Percentiles rank a stretch among this genome's conserved stretches.
Conservation (phyloP, 148 eudicot species). For the Camellia granthamiana region DNA sequence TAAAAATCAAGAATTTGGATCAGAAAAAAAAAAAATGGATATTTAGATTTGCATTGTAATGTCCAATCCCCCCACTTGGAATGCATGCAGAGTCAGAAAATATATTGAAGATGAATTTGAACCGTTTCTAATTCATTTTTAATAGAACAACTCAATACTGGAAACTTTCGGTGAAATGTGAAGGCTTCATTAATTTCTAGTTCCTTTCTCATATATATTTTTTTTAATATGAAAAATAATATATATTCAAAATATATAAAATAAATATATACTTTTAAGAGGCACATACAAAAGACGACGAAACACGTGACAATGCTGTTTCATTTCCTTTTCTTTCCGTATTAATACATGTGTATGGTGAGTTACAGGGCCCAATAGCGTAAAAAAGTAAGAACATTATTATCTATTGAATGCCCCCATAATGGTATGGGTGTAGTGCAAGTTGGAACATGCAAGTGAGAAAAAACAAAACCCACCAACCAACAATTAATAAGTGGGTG, state of each 20-base stretch:
- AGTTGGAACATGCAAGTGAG: background rate
- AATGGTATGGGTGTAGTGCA: background rate
- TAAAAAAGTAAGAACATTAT: background rate
- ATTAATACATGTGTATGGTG: background rate
- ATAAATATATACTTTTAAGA: too few species aligned
- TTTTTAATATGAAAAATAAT: too few species aligned
- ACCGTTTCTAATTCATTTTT: too few species aligned
- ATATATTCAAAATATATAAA: too few species aligned
- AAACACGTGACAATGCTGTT: too few species aligned
- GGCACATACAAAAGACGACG: too few species aligned
- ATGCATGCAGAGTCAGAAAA: background rate
- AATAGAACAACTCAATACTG: too few species aligned
- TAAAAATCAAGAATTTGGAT: background rate
- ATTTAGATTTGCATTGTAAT: background rate
- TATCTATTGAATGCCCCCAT: too few species aligned
- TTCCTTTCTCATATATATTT: too few species aligned
- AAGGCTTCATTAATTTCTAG: too few species aligned
- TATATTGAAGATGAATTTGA: background rate
- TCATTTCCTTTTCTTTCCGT: too few species aligned
- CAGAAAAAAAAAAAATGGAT: background rate
- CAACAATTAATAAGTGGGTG: background rate
- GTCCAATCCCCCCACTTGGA: background rate
- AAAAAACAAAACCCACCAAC: background rate
- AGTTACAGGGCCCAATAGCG: background rate
- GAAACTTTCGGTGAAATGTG: too few species aligned